Base-by-base conservation (phyloP, 371 early-diverging fungal genomes). In the Circinella umbellata region DNA sequence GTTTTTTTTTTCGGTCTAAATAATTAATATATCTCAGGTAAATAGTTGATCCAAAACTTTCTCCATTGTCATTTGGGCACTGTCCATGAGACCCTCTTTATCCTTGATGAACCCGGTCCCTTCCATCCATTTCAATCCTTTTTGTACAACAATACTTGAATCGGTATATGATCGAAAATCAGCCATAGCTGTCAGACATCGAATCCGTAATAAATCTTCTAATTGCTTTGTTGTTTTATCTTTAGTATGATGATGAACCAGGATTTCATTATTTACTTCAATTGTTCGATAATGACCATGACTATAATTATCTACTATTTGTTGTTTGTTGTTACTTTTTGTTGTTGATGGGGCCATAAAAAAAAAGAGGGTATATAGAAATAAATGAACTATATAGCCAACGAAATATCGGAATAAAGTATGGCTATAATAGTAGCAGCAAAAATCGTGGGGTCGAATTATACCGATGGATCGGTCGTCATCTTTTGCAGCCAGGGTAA, bases 91-190 rank as follows among this genome's bases (percentile, higher is more conserved):
- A 34, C 27, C 27, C 6, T 27, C n/a, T n/a, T 57, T 27, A 7
- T 57, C 34, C 27, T 57, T 57, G 14, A 57, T 34, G 57, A 57
- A 6, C 20, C 57, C 57, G 11, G 57, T 57, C 57, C 27, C 27
- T n/a, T 57, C 57, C n/a, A 57, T 11, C 57, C 57, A 57, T 57
- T 57, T n/a, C 14, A 57, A 57, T 20, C 18, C 57, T 18, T 7
- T 18, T 57, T 57, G 57, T 57, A 57, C 27, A 20, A 18, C 57
- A 20, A 27, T 9, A n/a, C 6, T 57, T 18, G 57, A 57, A 34
- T 57, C 57, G 6, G 57, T 57, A 34, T 27, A 57, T 18, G 57
- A 18, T 11, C 57, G 57, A 11, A 57, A 57, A 34, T 57, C 57
- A 34, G 57, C 35, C 34, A 57, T n/a, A 4, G 27, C 57, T 57